Conservation (phyloP, 2,329 filamentous ascomycete genomes). For the Pseudonectria buxi region DNA sequence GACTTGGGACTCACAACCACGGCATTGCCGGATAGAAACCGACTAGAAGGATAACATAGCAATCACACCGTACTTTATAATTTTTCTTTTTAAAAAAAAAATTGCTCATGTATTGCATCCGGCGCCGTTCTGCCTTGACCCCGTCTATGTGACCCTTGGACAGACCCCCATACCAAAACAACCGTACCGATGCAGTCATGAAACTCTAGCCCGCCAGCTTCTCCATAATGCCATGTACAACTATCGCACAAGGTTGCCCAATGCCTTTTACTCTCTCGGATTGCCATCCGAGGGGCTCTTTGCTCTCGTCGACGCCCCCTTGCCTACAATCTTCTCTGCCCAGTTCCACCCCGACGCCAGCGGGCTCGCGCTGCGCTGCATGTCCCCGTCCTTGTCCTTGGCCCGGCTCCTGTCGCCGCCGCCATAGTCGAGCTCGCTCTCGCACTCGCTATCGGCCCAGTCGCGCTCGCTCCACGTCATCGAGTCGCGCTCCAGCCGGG, state of each 20-base stretch:
- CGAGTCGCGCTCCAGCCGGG: slow-evolving; percentile 40
- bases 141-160: no score
- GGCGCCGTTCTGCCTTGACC: no score
- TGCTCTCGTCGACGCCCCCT: slow-evolving; percentile 22
- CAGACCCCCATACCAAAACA: no score
- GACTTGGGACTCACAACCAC: no score
- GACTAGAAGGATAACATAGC: neutral
- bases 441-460: slow-evolving; percentile 19
- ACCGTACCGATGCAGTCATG: no score
- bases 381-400: slow-evolving; percentile 15
- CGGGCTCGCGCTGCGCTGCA: slow-evolving; percentile 20
- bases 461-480: slow-evolving; percentile 53
- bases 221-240: no score
- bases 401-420: slow-evolving; percentile 12
- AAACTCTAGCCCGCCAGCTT: no score
- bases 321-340: slow-evolving; percentile 49
- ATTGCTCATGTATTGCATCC: no score
- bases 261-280: neutral
- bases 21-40: no score
- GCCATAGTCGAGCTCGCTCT: slow-evolving; percentile 22
- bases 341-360: slow-evolving; percentile 38
- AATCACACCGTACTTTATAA: neutral
- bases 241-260: no score
- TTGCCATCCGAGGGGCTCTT: slow-evolving; percentile 18
- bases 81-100: neutral